These are phyloP conservation scores for Eucalyptus polyanthemos DNA, from an alignment of 345 rosid species.

Conservation along the genomic window DNA sequence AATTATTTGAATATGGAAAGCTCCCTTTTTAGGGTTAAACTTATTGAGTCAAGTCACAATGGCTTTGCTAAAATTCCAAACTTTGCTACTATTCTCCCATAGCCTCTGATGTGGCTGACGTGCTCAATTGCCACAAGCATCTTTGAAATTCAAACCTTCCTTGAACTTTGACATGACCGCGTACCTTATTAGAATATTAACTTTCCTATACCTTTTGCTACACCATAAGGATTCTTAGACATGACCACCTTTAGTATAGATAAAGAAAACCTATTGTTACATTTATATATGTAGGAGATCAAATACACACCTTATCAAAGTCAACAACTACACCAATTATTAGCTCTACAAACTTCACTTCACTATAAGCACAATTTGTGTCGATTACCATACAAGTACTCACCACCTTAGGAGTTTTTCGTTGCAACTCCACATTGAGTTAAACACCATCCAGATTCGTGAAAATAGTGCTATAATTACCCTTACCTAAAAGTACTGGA, in stretches of 20 bases:
- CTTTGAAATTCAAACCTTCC: not conserved
- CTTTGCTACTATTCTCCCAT: not conserved
- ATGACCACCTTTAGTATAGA: not conserved
- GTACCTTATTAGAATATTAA: not conserved
- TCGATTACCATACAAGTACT: not conserved
- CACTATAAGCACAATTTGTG: not conserved
- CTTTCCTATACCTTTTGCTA: not conserved
- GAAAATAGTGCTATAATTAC: not conserved
- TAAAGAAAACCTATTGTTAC: not conserved
- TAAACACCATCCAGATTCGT: not conserved
- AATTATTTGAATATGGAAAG: not conserved
- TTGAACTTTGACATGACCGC: not conserved
- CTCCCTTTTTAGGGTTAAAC: not conserved
- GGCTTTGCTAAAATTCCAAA: too few species aligned
- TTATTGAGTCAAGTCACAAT: not conserved
- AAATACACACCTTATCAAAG: not conserved
- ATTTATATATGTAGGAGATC: not conserved
- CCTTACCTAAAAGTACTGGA: not conserved
- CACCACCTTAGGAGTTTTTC: not conserved
- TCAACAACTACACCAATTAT: not conserved
- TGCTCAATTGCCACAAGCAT: not conserved
- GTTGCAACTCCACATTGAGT: not conserved
- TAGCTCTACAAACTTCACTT: not conserved
- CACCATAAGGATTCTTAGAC: not conserved
- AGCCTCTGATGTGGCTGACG: not conserved